Conservation (phyloP, 305 asterid species). For the Fraxinus angustifolia region DNA sequence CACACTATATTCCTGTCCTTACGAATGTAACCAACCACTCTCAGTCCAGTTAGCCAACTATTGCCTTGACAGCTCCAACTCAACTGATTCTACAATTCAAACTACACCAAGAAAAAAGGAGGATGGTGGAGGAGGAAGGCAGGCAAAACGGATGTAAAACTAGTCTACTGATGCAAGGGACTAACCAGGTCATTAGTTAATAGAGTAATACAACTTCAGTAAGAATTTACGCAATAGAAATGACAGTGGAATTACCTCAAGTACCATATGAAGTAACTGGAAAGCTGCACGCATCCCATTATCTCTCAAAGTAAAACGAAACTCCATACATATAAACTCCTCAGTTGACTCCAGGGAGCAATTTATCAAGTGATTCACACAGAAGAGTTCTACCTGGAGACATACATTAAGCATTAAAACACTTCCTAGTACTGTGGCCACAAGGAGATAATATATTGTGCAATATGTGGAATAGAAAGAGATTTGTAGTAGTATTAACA, state of each 20-base stretch:
- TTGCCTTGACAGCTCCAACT: background rate
- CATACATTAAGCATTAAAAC: slow-evolving; percentile 20
- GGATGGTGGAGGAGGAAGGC: background rate
- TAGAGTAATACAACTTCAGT: background rate
- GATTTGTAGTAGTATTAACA: background rate
- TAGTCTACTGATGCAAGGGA: slow-evolving; percentile 9
- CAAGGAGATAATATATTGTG: background rate
- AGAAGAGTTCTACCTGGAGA: slow-evolving; percentile 92
- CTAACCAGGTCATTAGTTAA: slow-evolving; percentile 1
- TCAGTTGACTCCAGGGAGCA: slow-evolving; percentile 99
- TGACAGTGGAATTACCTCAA: slow-evolving; percentile 58
- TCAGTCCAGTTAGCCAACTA: slow-evolving; percentile 2
- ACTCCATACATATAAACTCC: slow-evolving; percentile 98
- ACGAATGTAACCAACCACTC: background rate
- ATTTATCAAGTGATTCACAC: slow-evolving; percentile 91
- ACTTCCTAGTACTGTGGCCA: slow-evolving; percentile 18
- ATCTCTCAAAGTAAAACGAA: slow-evolving; percentile 90
- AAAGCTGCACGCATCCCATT: slow-evolving; percentile 98
- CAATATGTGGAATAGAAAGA: slow-evolving; percentile 2
- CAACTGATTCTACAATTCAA: background rate
- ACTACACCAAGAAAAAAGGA: background rate
- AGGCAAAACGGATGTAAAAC: background rate
- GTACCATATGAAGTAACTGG: slow-evolving; percentile 99
- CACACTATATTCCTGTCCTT: background rate
- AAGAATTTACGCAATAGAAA: slow-evolving; percentile 1